These are phyloP conservation scores for Mariannaea sp. DNA, from an alignment of 2,329 filamentous ascomycete genomes.

Conservation along the genomic window DNA sequence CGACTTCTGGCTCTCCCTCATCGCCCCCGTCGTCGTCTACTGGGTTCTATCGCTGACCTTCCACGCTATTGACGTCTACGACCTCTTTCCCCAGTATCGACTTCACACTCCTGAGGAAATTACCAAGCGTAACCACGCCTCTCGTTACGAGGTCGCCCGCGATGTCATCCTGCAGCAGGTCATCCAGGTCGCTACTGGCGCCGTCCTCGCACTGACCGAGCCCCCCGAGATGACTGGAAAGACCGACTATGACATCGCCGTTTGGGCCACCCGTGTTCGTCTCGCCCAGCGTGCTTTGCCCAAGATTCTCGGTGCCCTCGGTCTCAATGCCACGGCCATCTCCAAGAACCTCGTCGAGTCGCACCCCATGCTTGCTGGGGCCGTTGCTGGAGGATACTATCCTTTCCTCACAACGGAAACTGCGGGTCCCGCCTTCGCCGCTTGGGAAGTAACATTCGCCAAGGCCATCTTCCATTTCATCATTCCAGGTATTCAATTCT, in stretches of 20 bases:
- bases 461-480: slow-evolving; percentile 78
- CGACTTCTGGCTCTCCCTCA: slow-evolving; percentile 77
- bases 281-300: slow-evolving; percentile 81
- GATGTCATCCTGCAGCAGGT: slow-evolving; percentile 92
- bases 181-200: slow-evolving; percentile 78
- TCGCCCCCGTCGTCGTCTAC: slow-evolving; percentile 82
- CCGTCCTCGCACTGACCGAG: slow-evolving; percentile 72
- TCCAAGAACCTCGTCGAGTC: slow-evolving; percentile 74
- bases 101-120: slow-evolving; percentile 95
- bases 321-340: slow-evolving; percentile 75
- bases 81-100: slow-evolving; percentile 88
- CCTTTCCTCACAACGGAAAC: slow-evolving; percentile 68
- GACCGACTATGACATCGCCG: slow-evolving; percentile 83
- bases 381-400: slow-evolving; percentile 80
- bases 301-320: slow-evolving; percentile 68
- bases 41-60: slow-evolving; percentile 87
- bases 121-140: slow-evolving; percentile 81
- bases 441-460: slow-evolving; percentile 79
- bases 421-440: slow-evolving; percentile 73
- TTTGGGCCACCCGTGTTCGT: slow-evolving; percentile 85
- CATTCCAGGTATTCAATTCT: slow-evolving; percentile 79
- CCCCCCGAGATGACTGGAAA: slow-evolving; percentile 74
- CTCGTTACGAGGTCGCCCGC: slow-evolving; percentile 81
- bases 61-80: slow-evolving; percentile 82
- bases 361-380: slow-evolving; percentile 75